Evolutionary conservation across 2,329 filamentous ascomycete genomes (phyloP), one percentile per base, ranked within the genome.

Genomic region (Cordyceps fumosorosea): DNA sequence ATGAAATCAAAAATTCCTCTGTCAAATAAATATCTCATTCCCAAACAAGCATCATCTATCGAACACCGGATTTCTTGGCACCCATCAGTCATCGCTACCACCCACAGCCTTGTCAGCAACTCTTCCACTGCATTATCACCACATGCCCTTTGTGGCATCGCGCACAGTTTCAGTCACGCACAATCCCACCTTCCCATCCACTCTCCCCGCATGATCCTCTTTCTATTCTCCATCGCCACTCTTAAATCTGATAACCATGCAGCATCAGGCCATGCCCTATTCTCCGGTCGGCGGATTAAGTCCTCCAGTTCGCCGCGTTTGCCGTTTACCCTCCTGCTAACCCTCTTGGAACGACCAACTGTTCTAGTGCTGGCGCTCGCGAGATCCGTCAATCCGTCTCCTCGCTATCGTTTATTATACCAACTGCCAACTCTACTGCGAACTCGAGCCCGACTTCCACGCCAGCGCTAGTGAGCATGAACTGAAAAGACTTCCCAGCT

Each of bases 71-170:
- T 12, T n/a, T 37, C 10, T 37, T 37, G 34, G 34, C 34, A 29
- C 29, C 11, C 10, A 14, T 37, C 34, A 37, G 34, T 37, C 34
- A 37, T 37, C 10, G 12, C 34, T 37, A 11, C 42, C 42, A 44
- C 5, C 32, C 32, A 7, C 52, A 22, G 16, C 34, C 22, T 26
- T 26, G 34, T 29, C 52, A 55, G 34, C 32, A 24, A 14, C 11
- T 54, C 52, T 44, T 7, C 37, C 24, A 44, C 44, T 11, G 44
- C 22, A 37, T 16, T 34, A 55, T 44, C 22, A 26, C 37, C 4
- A 42, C 52, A 55, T 55, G 51, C 52, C 52, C 37, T 42, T 55
- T 55, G 37, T 20, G 37, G 52, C 52, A 42, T 55, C 37, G 52
- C 52, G 7, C 37, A 26, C 20, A 42, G 26, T 22, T 29, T 55